Base-by-base conservation (phyloP, 2,329 filamentous ascomycete species). In the Diaporthe citriasiana region DNA sequence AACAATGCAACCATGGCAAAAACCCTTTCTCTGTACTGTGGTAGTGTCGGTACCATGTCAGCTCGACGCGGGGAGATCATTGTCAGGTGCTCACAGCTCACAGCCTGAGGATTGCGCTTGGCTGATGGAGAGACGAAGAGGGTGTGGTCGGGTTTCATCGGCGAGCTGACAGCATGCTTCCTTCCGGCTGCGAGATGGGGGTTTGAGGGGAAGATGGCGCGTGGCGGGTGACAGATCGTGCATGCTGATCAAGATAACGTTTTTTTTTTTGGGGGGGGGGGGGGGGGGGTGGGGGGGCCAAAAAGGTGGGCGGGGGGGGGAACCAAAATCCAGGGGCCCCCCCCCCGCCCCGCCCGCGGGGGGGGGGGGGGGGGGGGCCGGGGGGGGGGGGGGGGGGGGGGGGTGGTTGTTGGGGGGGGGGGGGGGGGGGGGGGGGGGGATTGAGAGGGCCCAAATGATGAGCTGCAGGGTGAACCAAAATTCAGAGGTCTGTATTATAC, bases 211-310 rank as follows among this genome's bases (percentile, higher is more conserved):
- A 17, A 33, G 59, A n/a, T 47, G 59, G 59, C 30, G 22, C 4
- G 12, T 27, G 63, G 45, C 42, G 60, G 63, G 45, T 51, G 45
- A 30, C 45, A 51, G 63, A 68, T 68, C 63, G 45, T 68, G 63
- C 63, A 68, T 53, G 63, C 47, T 68, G 63, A 68, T 51, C 63
- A 51, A 68, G 63, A 68, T 68, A 68, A 53, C 45, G 30, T 68
- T 53, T 51, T 17, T 47, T n/a, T n/a, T n/a, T n/a, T n/a, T n/a
- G n/a, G n/a, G n/a, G n/a, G n/a, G n/a, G n/a, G n/a, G n/a, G n/a
- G 42, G 12, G 42, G 17, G 27, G 27, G 15, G 25, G 5, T 35
- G 55, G 33, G 42, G 19, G 30, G 30, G 6, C 45, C 30, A 45
- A 38, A 51, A 66, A 50, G 30, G 38, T 38, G 60, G 38, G 42